Conservation (phyloP, 371 early-diverging fungal genomes). For the Mortierella sp. region DNA sequence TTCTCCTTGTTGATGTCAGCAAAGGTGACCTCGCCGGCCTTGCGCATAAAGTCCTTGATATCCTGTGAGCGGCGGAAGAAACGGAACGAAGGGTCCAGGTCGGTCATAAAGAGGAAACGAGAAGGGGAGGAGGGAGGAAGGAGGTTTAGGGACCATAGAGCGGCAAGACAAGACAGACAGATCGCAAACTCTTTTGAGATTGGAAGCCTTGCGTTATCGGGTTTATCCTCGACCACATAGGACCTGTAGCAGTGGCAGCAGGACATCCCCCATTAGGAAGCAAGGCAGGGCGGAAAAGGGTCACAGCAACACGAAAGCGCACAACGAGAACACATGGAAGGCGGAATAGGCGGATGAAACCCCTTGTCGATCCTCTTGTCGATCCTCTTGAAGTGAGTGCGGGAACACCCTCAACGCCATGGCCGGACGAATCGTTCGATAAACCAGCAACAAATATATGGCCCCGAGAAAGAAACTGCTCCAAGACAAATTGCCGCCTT, state of each 20-base stretch:
- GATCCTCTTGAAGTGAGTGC: slow-evolving; percentile 2
- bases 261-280: slow-evolving; percentile 7
- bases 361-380: slow-evolving; percentile 36
- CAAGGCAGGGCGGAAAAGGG: slow-evolving; percentile 15
- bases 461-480: neutral
- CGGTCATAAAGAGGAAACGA: slow-evolving; percentile 39
- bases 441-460: slow-evolving; percentile 5
- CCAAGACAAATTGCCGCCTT: neutral
- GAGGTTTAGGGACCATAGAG: slow-evolving; percentile 49
- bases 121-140: slow-evolving; percentile 34
- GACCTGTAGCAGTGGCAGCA: neutral
- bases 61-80: slow-evolving; percentile 74
- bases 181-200: slow-evolving; percentile 5
- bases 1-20: slow-evolving; percentile 88
- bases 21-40: slow-evolving; percentile 95
- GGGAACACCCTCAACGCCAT: neutral
- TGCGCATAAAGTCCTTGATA: slow-evolving; percentile 96
- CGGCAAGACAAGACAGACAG: slow-evolving; percentile 36
- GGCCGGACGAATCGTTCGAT: slow-evolving; percentile 1
- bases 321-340: slow-evolving; percentile 25
- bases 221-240: slow-evolving; percentile 17
- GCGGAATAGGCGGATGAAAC: slow-evolving; percentile 18
- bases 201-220: slow-evolving; percentile 24
- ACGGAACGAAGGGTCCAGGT: neutral
- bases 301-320: slow-evolving; percentile 33